phyloP scores from a whole-genome alignment of 2,329 filamentous ascomycete genomes.

The Geosmithia morbida region DNA sequence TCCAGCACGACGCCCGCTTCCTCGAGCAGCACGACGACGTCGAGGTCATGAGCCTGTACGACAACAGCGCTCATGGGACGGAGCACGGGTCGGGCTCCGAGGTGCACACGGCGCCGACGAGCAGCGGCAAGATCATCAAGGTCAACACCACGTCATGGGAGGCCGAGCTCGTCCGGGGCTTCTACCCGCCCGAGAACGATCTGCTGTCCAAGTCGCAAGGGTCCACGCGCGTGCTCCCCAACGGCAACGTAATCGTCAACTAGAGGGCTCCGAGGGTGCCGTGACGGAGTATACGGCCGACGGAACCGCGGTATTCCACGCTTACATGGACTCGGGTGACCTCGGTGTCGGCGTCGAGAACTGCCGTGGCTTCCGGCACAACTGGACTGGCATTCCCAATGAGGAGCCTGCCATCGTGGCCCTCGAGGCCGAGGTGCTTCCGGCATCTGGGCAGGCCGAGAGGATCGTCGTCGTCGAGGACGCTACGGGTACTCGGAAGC shows the following conservation, averaged over 20 bases:
- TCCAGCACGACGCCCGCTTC: slow-evolving; percentile 37
- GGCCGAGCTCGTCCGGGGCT: slow-evolving; percentile 27
- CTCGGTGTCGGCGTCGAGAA: slow-evolving; percentile 27
- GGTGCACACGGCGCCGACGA: slow-evolving; percentile 13
- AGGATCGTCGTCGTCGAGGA: background rate
- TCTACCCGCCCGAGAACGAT: slow-evolving; percentile 32
- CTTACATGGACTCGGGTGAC: slow-evolving; percentile 25
- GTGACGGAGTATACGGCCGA: slow-evolving; percentile 29
- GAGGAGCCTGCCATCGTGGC: slow-evolving; percentile 10
- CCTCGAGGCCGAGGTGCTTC: slow-evolving; percentile 8
- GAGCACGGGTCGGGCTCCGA: slow-evolving; percentile 18
- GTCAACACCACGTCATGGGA: slow-evolving; percentile 28
- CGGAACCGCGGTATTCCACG: slow-evolving; percentile 35
- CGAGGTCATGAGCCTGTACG: slow-evolving; percentile 36
- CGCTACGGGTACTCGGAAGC: background rate
- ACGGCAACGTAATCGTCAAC: slow-evolving; percentile 38
- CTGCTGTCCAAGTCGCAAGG: slow-evolving; percentile 33
- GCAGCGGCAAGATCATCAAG: slow-evolving; percentile 31
- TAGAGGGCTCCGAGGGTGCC: slow-evolving; percentile 39
- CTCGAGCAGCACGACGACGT: slow-evolving; percentile 22
- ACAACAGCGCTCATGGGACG: slow-evolving; percentile 34
- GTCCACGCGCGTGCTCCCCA: slow-evolving; percentile 34
- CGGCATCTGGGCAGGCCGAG: background rate
- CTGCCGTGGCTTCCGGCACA: slow-evolving; percentile 37
- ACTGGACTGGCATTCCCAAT: slow-evolving; percentile 33